phyloP scores from a whole-genome alignment of 106 monocot genomes.

The Platanthera guangdongensis region DNA sequence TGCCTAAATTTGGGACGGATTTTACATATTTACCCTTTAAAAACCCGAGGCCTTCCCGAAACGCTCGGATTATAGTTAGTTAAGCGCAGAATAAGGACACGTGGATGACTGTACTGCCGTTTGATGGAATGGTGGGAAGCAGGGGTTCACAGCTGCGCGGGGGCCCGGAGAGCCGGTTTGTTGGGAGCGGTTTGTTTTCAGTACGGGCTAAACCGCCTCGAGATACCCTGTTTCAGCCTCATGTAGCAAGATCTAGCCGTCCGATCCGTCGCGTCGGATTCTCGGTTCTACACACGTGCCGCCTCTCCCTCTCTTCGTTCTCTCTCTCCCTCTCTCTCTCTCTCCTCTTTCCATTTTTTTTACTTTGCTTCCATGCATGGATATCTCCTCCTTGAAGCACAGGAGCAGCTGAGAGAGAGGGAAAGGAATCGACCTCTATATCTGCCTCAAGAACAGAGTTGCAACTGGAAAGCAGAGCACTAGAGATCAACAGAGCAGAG shows the following conservation, averaged over 20 bases:
- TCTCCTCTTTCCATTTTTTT: not conserved
- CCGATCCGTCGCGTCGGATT: conserved; percentile 5
- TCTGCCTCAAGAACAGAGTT: not conserved
- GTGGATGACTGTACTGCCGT: no score
- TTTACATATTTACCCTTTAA: no score
- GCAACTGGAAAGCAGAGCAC: not conserved
- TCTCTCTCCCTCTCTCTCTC: not conserved
- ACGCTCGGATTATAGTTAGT: no score
- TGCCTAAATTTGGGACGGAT: no score
- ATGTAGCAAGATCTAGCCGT: conserved; percentile 7
- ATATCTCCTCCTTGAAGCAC: conserved; percentile 10
- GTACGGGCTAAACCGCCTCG: not conserved
- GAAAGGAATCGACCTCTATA: not conserved
- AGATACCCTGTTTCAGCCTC: not conserved
- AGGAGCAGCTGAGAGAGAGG: not conserved
- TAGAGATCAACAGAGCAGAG: not conserved
- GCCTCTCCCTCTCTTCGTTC: not conserved
- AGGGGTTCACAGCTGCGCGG: no score
- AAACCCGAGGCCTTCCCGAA: no score
- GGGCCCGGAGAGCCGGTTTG: not conserved
- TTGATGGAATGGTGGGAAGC: no score
- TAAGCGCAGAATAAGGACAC: no score
- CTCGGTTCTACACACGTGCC: not conserved
- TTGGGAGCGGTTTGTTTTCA: conserved; percentile 5
- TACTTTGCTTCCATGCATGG: conserved; percentile 21